Evolutionary conservation across 139 green algal genomes (phyloP).

Genomic region (Desmodesmus armatus): DNA sequence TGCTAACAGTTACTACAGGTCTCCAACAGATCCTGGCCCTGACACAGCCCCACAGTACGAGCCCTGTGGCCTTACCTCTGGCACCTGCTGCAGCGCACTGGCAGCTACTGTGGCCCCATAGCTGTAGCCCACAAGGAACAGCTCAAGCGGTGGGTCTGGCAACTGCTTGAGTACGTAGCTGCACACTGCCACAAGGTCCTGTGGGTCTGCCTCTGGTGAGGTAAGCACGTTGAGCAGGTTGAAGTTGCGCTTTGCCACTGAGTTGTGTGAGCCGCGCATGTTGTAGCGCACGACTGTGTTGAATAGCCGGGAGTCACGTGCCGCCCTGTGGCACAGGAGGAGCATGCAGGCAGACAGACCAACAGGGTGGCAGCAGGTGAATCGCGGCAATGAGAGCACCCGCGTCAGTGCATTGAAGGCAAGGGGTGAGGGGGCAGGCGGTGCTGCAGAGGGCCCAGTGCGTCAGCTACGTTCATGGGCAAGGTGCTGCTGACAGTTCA

Average conservation of each 20-base stretch:
- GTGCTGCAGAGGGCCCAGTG: no score
- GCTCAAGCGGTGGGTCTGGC: constrained; percentile 15
- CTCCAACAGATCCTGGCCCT: no score
- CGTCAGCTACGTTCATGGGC: no score
- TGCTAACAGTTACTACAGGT: no score
- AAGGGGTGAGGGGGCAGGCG: no score
- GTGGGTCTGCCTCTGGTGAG: constrained; percentile 1
- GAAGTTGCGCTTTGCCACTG: background rate
- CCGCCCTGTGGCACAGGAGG: constrained; percentile 3
- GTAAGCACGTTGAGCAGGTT: background rate
- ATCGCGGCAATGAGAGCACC: background rate
- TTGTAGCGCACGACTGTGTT: constrained; percentile 37
- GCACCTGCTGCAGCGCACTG: constrained; percentile 12
- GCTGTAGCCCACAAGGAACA: constrained; percentile 39
- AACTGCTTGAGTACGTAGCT: background rate
- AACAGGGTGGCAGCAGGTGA: background rate
- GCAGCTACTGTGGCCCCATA: constrained; percentile 37
- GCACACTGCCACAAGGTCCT: constrained; percentile 16
- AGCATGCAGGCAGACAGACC: no score
- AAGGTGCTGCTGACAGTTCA: no score
- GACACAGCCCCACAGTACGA: no score
- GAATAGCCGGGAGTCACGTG: constrained; percentile 26
- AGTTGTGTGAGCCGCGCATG: constrained; percentile 19
- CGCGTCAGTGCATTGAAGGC: no score
- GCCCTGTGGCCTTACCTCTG: constrained; percentile 30